Base-by-base conservation (phyloP, 1,284 basidiomycete species). In the Bondarzewia mesenterica region DNA sequence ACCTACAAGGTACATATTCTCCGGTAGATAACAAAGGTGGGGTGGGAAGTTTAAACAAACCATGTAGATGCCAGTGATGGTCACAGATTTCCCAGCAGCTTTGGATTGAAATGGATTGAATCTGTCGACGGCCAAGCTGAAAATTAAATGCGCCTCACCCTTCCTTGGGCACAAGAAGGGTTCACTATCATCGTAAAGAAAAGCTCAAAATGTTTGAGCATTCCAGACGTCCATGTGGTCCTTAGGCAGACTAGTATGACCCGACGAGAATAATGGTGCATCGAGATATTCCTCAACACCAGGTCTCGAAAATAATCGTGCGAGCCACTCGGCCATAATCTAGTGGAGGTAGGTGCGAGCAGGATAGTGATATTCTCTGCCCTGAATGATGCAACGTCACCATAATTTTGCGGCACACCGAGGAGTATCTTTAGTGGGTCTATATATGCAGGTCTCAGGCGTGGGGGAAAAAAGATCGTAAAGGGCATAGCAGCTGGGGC, bases 1-100 rank as follows among this genome's bases (percentile, higher is more conserved):
- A 2, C 61, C 62, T 14, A 56, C 56, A 22, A 65, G 50, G 51
- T 53, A 63, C 14, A 66, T 51, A 49, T 67, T 65, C 49, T 61
- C 57, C 5, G 41, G 20, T 10, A 50, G 52, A 43, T 58, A 63
- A 6, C 63, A 52, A 6, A 60, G 27, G 3, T 62, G 46, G 15
- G 49, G 40, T 2, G 64, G 65, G 14, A 66, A 56, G 18, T 59
- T 59, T n/a, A 63, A 56, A 46, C 56, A 59, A 4, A 51, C 54
- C 49, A 65, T 46, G 26, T 52, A 54, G 8, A 65, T 58, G 14
- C 50, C 48, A 2, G 26, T 40, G 16, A 39, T 22, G 7, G 48
- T 41, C 7, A 25, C 36, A 3, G 39, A n/a, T 47, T 50, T 37
- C 15, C 37, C 27, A 39, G 48, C 42, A 12, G 32, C 44, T 22